phyloP scores from a whole-genome alignment of 1,284 basidiomycete genomes.

The Cystobasidium pallidum region DNA sequence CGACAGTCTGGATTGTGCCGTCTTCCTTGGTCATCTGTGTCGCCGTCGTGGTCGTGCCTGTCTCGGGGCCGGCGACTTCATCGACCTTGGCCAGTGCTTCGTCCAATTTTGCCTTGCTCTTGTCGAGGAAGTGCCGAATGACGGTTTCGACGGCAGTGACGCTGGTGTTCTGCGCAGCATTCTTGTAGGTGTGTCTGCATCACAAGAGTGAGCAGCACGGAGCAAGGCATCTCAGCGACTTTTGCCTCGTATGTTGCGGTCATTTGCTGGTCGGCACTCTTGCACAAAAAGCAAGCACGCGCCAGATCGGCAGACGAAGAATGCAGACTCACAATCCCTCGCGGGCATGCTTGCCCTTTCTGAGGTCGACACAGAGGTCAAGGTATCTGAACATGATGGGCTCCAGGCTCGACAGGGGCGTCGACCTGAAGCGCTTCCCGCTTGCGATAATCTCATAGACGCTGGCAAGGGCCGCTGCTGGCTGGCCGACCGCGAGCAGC shows the following conservation, averaged over 20 bases:
- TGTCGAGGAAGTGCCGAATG: conserved; percentile 83
- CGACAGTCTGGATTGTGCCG: conserved; percentile 48
- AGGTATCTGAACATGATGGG: conserved; percentile 85
- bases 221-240: neutral
- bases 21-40: conserved; percentile 36
- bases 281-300: conserved; percentile 8
- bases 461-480: conserved; percentile 82
- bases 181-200: conserved; percentile 70
- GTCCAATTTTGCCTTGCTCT: conserved; percentile 83
- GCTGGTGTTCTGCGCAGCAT: conserved; percentile 82
- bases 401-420: conserved; percentile 84
- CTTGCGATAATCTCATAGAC: conserved; percentile 89
- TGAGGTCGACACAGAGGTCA: conserved; percentile 94
- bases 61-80: conserved; percentile 71
- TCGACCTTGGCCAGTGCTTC: conserved; percentile 76
- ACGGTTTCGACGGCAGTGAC: conserved; percentile 91
- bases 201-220: neutral
- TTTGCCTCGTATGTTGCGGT: too few relatives aligned
- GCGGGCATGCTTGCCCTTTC: conserved; percentile 90
- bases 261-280: neutral
- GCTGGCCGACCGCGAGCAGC: conserved; percentile 85
- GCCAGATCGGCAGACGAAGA: conserved; percentile 2
- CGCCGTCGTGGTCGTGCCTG: conserved; percentile 17
- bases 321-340: conserved; percentile 68
- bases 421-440: conserved; percentile 85